Percentiles rank a stretch among this genome's conserved stretches.
These are phyloP conservation scores for Paspalum notatum DNA, from an alignment of 176 grass and related monocot genomes.

Conservation along the genomic window DNA sequence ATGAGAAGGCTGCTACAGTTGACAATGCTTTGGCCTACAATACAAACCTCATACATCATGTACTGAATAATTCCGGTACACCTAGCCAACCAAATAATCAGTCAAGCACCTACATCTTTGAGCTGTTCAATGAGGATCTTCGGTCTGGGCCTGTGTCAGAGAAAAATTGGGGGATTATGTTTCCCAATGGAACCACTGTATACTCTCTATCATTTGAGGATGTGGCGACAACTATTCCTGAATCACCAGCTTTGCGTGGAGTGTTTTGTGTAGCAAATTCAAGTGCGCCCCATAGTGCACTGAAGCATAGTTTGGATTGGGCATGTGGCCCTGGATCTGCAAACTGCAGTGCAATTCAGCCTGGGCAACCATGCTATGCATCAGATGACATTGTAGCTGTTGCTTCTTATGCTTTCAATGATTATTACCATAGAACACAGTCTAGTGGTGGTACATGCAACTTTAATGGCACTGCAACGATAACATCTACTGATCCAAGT, in stretches of 20 bases:
- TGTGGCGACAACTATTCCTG: constrained; percentile 43
- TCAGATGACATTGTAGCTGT: constrained; percentile 77
- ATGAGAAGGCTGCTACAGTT: constrained; percentile 82
- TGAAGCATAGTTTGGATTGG: constrained; percentile 98
- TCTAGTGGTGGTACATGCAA: constrained; percentile 89
- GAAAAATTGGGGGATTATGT: constrained; percentile 90
- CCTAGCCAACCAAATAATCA: constrained; percentile 75
- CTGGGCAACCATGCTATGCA: constrained; percentile 82
- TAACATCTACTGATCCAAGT: constrained; percentile 92
- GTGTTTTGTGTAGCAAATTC: constrained; percentile 92
- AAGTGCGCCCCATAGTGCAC: constrained; percentile 55
- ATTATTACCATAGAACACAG: constrained; percentile 97
- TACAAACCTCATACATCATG: constrained; percentile 82
- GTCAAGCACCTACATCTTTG: constrained; percentile 77
- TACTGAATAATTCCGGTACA: constrained; percentile 89
- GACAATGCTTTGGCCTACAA: constrained; percentile 98
- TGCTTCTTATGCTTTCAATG: constrained; percentile 91
- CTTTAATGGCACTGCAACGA: constrained; percentile 85
- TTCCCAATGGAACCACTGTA: constrained; percentile 61
- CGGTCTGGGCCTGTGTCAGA: constrained; percentile 62
- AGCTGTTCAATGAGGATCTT: constrained; percentile 95
- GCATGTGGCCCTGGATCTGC: constrained; percentile 95
- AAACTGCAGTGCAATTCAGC: constrained; percentile 93
- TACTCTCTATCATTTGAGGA: constrained; percentile 85
- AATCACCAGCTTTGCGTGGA: constrained; percentile 65